A percentile compares a stretch with the other conserved stretches of the same genome.
These are phyloP conservation scores for Rubroboletus pulcherrimus DNA, from an alignment of 768 basidiomycete species.

Conservation along the genomic window DNA sequence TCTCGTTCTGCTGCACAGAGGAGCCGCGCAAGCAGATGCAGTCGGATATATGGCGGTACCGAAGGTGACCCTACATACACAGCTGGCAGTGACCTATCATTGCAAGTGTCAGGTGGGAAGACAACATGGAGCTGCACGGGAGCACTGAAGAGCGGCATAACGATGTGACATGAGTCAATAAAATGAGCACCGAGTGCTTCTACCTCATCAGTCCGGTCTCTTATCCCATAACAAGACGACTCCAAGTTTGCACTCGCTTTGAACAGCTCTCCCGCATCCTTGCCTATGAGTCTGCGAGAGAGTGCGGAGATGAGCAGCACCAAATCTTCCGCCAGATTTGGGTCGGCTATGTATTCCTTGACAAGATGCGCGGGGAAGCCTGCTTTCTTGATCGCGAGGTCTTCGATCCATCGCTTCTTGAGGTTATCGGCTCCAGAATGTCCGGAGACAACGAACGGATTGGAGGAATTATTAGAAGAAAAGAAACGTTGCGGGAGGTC, in stretches of 20 bases:
- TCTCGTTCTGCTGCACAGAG: constrained; percentile 52
- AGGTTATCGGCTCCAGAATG: constrained; percentile 62
- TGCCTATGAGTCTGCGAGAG: constrained; percentile 52
- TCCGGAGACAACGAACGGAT: constrained; percentile 62
- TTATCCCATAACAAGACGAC: constrained; percentile 10
- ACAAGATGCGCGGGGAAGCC: constrained; percentile 78
- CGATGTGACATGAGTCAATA: constrained; percentile 42
- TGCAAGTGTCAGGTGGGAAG: constrained; percentile 36
- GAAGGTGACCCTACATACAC: constrained; percentile 71
- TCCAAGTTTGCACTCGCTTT: constrained; percentile 33
- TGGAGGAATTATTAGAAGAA: constrained; percentile 59
- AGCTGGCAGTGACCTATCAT: constrained; percentile 52
- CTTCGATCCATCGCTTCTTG: constrained; percentile 74
- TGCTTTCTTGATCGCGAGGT: constrained; percentile 76
- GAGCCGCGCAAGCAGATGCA: constrained; percentile 71
- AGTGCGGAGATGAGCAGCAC: constrained; percentile 53
- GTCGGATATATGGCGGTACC: constrained; percentile 74
- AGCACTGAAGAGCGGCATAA: constrained; percentile 63
- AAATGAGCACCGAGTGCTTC: constrained; percentile 56
- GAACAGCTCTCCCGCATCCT: constrained; percentile 27
- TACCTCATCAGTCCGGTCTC: constrained; percentile 37
- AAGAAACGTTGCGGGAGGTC: constrained; percentile 78
- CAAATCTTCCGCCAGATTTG: constrained; percentile 43
- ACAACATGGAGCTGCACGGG: constrained; percentile 67
- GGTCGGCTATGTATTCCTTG: constrained; percentile 44